Evolutionary conservation across 352 stramenopile genomes (phyloP), one percentile per base, ranked within the genome.

Genomic region (Phytophthora meadii): DNA sequence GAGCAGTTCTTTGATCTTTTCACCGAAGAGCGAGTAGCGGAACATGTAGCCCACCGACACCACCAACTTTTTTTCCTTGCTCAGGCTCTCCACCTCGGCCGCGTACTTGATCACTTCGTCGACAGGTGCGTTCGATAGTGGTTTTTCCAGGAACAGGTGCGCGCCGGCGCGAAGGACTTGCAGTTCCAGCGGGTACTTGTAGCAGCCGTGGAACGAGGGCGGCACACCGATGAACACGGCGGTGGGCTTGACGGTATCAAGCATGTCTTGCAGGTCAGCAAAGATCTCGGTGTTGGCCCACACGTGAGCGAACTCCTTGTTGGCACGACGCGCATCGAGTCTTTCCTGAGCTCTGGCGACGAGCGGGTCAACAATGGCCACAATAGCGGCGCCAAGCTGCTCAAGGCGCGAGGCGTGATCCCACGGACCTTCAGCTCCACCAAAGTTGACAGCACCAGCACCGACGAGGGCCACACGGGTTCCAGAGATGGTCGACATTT

Each of bases 11-110:
- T 68, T 57, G 49, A 75, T 69, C 54, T 78, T 74, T 42, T 74
- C 51, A 12, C 52, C 70, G 12, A 78, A 78, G 40, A 52, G 27
- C 15, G 70, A 70, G 41, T 70, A 78, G 50, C 70, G 70, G 56
- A 78, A 78, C 70, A 78, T 78, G 70, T 78, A 79, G 24, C 70
- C 70, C 30, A 79, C 70, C 2, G 61, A 70, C 15, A 76, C 70
- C 15, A 76, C 54, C 9, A 76, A 51, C 22, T 70, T 72, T 46
- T 72, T 72, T 40, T 78, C 70, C 36, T 61, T 52, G 15, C 51
- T 46, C 1, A 72, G 34, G 1, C 49, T 32, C 34, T 79, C 70
- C 22, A 79, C 34, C 44, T 79, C 70, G 2, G 40, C 66, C 19
- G 70, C 61, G 58, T 79, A 79, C 57, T 68, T 61, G 34, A 39